phyloP scores from a whole-genome alignment of 495 filamentous ascomycete species.

The Penicillium ucsense region DNA sequence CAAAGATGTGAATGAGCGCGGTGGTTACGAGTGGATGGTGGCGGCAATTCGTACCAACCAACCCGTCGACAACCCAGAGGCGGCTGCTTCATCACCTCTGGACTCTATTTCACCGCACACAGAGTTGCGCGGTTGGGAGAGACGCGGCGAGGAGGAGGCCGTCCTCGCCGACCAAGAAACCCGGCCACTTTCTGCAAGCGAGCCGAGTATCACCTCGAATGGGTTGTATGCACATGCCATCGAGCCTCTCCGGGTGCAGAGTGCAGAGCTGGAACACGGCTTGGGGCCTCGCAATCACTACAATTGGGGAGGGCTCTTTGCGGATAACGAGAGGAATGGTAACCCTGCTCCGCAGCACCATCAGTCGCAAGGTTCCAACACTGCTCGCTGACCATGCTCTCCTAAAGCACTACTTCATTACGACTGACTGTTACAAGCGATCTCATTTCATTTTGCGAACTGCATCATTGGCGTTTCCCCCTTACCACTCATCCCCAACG shows the following conservation, averaged over 20 bases:
- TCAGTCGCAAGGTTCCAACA: constrained; percentile 1
- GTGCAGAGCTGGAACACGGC: neutral
- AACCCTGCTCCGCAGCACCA: neutral
- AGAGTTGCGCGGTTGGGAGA: neutral
- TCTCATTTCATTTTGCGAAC: constrained; percentile 1
- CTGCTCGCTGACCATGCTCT: constrained; percentile 9
- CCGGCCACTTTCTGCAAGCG: too few species aligned
- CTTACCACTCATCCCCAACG: constrained; percentile 5
- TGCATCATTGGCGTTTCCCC: constrained; percentile 17
- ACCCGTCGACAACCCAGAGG: constrained; percentile 24
- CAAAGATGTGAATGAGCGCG: constrained; percentile 65
- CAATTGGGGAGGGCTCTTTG: constrained; percentile 14
- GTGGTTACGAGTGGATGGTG: constrained; percentile 33
- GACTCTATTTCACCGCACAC: neutral
- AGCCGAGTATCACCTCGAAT: too few species aligned
- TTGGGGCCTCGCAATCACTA: constrained; percentile 1
- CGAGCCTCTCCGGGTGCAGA: neutral
- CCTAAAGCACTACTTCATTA: neutral
- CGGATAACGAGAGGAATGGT: neutral
- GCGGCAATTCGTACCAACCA: constrained; percentile 33
- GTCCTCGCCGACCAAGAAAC: too few species aligned
- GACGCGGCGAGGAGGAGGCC: neutral
- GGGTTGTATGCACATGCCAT: too few species aligned
- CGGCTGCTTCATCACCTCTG: constrained; percentile 11
- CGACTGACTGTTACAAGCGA: neutral